A percentile compares a stretch with the other conserved stretches of the same genome.
These are phyloP conservation scores for Fomitopsis betulina DNA, from an alignment of 1,284 basidiomycete genomes.

Conservation along the genomic window DNA sequence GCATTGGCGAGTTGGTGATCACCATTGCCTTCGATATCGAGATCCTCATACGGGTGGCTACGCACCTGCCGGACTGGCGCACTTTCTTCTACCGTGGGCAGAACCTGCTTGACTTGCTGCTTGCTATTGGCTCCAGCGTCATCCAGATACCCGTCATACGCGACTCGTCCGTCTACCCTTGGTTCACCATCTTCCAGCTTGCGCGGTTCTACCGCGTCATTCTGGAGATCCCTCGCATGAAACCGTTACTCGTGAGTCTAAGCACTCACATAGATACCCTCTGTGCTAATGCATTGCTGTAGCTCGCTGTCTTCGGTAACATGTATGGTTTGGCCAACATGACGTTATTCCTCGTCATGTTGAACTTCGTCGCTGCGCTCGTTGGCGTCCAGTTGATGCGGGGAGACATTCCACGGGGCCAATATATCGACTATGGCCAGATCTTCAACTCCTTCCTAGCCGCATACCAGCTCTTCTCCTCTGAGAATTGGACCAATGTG, in stretches of 20 bases:
- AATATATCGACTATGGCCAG: constrained; percentile 81
- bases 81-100: constrained; percentile 65
- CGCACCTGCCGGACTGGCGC: constrained; percentile 80
- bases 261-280: constrained; percentile 2
- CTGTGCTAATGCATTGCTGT: constrained; percentile 9
- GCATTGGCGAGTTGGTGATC: constrained; percentile 73
- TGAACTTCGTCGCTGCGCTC: constrained; percentile 86
- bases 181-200: constrained; percentile 91
- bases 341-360: constrained; percentile 87
- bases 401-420: constrained; percentile 64
- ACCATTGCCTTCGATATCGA: constrained; percentile 88
- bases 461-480: constrained; percentile 91
- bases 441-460: constrained; percentile 87
- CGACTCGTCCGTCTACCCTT: constrained; percentile 68
- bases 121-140: constrained; percentile 78
- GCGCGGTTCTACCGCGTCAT: constrained; percentile 93
- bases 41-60: constrained; percentile 75
- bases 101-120: constrained; percentile 78
- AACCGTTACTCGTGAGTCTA: constrained; percentile 61
- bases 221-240: constrained; percentile 84
- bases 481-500: constrained; percentile 91
- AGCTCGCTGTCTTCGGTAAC: constrained; percentile 90
- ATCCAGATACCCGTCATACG: constrained; percentile 86
- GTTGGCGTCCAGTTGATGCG: constrained; percentile 75
- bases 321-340: constrained; percentile 92